These are phyloP conservation scores for Fusarium xyrophilum DNA, from an alignment of 2,329 filamentous ascomycete genomes.

Conservation along the genomic window DNA sequence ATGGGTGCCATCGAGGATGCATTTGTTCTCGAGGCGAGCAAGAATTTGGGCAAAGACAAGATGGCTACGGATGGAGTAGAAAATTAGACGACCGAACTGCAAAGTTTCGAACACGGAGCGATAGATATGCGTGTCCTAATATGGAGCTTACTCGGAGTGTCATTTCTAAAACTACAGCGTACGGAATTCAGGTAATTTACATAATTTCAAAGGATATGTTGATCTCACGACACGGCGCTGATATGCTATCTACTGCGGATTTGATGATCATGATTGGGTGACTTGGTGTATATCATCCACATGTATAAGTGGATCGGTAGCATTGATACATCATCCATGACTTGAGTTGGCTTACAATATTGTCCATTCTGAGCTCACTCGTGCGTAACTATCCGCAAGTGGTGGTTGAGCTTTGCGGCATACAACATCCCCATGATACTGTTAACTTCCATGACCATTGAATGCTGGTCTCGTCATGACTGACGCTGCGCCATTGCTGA, in stretches of 20 bases:
- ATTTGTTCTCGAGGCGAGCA: slow-evolving; percentile 51
- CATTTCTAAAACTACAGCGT: neutral
- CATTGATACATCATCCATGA: slow-evolving; percentile 15
- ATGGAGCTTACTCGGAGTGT: slow-evolving; percentile 5
- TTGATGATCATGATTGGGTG: neutral
- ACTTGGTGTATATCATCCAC: neutral
- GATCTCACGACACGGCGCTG: neutral
- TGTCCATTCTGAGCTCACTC: neutral
- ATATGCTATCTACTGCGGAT: neutral
- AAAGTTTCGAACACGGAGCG: slow-evolving; percentile 12
- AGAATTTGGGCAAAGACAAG: slow-evolving; percentile 35
- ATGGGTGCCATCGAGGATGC: slow-evolving; percentile 87
- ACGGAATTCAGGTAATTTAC: neutral
- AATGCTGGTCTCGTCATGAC: neutral
- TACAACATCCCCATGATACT: neutral
- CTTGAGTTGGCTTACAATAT: neutral
- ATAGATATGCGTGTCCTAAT: slow-evolving; percentile 14
- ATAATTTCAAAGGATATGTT: neutral
- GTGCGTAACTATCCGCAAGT: neutral
- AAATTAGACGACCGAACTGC: slow-evolving; percentile 28
- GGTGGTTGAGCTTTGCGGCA: neutral
- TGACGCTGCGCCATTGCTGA: slow-evolving; percentile 24
- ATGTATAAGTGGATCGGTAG: neutral
- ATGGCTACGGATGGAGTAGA: slow-evolving; percentile 30
- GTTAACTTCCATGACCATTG: neutral